A percentile compares a stretch with the other conserved stretches of the same genome.
These are phyloP conservation scores for Didymella arachidicola DNA, from an alignment of 2,329 filamentous ascomycete genomes.

Conservation along the genomic window DNA sequence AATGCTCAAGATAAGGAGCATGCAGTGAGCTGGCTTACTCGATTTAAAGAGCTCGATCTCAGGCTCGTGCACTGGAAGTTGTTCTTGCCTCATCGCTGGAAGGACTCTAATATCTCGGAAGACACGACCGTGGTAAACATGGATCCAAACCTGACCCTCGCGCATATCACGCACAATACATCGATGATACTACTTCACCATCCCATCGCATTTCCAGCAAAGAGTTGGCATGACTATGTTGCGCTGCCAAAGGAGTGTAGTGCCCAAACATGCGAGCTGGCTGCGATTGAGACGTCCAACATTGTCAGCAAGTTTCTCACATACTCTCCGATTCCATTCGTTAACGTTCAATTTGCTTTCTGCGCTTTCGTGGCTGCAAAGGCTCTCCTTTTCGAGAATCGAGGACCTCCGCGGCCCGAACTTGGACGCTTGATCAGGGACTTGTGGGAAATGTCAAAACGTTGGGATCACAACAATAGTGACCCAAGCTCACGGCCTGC, in stretches of 20 bases:
- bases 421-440: conserved; percentile 35
- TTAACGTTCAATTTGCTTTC: conserved; percentile 46
- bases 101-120: conserved; percentile 44
- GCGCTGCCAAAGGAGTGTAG: conserved; percentile 45
- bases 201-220: conserved; percentile 42
- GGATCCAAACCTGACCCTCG: conserved; percentile 47
- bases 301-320: conserved; percentile 46
- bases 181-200: conserved; percentile 48
- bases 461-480: conserved; percentile 29
- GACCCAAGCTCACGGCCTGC: neutral
- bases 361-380: conserved; percentile 46
- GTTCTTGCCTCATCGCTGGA: conserved; percentile 46
- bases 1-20: conserved; percentile 48
- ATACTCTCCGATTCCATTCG: conserved; percentile 42
- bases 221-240: conserved; percentile 43
- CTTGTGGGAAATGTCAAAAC: conserved; percentile 40
- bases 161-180: conserved; percentile 47
- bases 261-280: conserved; percentile 45
- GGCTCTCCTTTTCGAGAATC: conserved; percentile 39
- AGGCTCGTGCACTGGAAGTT: conserved; percentile 47
- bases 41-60: conserved; percentile 47
- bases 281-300: conserved; percentile 44
- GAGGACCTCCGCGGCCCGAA: conserved; percentile 32
- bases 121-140: conserved; percentile 41
- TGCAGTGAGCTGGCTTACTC: conserved; percentile 45